Base-by-base conservation (phyloP, 2,329 filamentous ascomycete genomes). In the Camillea tinctor region DNA sequence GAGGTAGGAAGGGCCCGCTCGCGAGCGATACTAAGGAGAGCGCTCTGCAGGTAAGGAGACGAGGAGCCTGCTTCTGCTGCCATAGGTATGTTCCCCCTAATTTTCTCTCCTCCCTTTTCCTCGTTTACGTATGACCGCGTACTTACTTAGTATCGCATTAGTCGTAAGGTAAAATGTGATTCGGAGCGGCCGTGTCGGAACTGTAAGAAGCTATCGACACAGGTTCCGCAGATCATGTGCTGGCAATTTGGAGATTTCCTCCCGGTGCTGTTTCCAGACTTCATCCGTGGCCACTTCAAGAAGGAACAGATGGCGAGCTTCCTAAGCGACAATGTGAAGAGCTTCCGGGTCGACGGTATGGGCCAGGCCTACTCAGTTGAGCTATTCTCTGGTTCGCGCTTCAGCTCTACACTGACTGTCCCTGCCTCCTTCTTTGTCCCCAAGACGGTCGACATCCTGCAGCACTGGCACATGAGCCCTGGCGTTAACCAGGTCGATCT, bases 181-280 rank as follows among this genome's bases (percentile, higher is more conserved):
- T 79, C 79, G 63, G 77, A 82, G 66, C 75, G 83, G 52, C 82
- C 84, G 0, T 86, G 84, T 72, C 79, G 79, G 70, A 84, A 81
- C 73, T 86, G 84, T 75, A 78, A 76, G 65, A 83, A 83, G 71
- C 76, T 85, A 56, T 76, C 78, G 56, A 69, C 75, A 1, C 73
- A 78, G 54, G 75, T 84, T 15, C 83, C 83, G 1, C 80, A 84
- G 66, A 78, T 82, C 20, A 76, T 86, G 22, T 86, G 84, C 73
- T 86, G 84, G 84, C 82, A 83, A 68, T 86, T 86, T 60, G 76
- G 78, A 49, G 83, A 86, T 68, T 86, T 86, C 60, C 62, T 81
- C 7, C 74, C 76, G 0, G 75, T 81, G 2, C 67, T 86, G 23
- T 85, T 86, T 58, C 84, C 84, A 4, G 73, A 74, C 8, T 80